A percentile compares a stretch with the other conserved stretches of the same genome.
These are phyloP conservation scores for Xylariomycetidae sp. DNA, from an alignment of 2,329 filamentous ascomycete species.

Conservation along the genomic window DNA sequence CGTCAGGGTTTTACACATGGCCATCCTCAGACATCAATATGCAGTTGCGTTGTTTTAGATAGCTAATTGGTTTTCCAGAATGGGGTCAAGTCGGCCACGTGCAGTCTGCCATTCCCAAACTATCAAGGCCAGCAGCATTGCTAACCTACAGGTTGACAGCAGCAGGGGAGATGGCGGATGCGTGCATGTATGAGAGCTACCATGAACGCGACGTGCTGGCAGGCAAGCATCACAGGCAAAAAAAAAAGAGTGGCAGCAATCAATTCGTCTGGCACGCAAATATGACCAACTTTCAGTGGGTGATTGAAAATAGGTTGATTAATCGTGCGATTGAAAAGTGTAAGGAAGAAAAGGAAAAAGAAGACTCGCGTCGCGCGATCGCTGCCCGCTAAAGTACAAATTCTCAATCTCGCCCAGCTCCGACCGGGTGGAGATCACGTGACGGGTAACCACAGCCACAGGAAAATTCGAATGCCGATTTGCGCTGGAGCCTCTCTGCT, in stretches of 20 bases:
- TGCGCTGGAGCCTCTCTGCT: not conserved
- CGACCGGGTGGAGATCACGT: slow-evolving; percentile 4
- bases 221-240: slow-evolving; percentile 18
- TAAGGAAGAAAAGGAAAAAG: slow-evolving; percentile 27
- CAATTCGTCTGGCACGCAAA: slow-evolving; percentile 51
- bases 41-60: no score
- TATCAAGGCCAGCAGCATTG: no score
- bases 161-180: not conserved
- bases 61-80: no score
- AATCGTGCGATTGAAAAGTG: slow-evolving; percentile 51
- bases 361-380: not conserved
- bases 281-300: slow-evolving; percentile 53
- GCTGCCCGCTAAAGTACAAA: not conserved
- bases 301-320: slow-evolving; percentile 53
- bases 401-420: not conserved
- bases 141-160: no score
- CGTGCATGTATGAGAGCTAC: slow-evolving; percentile 24
- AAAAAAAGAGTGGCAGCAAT: slow-evolving; percentile 18
- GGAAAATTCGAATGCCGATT: not conserved
- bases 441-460: not conserved
- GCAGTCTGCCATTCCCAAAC: no score
- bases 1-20: no score
- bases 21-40: no score
- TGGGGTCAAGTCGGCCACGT: no score
- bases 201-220: slow-evolving; percentile 19